These are phyloP conservation scores for Sphaerulina musiva DNA, from an alignment of 2,329 filamentous ascomycete genomes.

Conservation along the genomic window DNA sequence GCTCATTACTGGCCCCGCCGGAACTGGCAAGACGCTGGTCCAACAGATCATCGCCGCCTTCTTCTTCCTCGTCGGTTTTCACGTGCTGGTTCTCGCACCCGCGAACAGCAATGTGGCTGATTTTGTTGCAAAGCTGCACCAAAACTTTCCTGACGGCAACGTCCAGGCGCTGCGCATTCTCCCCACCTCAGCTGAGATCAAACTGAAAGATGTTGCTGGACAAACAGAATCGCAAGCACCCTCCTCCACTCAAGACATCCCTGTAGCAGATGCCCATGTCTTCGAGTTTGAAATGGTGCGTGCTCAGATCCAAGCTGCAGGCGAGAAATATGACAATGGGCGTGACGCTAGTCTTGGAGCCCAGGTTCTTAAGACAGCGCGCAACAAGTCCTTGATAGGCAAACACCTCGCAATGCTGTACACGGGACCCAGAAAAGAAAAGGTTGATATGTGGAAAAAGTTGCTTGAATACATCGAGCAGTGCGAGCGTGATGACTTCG, in stretches of 20 bases:
- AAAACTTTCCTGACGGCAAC: constrained; percentile 13
- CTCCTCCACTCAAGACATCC: neutral
- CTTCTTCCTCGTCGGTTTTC: constrained; percentile 18
- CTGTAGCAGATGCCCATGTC: constrained; percentile 3
- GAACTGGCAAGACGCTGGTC: constrained; percentile 16
- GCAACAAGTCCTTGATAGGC: neutral
- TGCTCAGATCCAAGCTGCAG: constrained; percentile 8
- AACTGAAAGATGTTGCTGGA: constrained; percentile 4
- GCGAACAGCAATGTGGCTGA: constrained; percentile 21
- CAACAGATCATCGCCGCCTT: constrained; percentile 17
- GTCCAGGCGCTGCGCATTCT: constrained; percentile 16
- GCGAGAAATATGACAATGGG: constrained; percentile 11
- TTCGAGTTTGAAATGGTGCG: constrained; percentile 19
- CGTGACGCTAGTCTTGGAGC: constrained; percentile 12
- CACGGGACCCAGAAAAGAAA: neutral
- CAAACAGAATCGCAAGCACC: neutral
- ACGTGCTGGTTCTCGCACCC: constrained; percentile 18
- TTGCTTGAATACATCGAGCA: constrained; percentile 12
- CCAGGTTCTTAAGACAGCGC: constrained; percentile 12
- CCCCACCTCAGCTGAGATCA: constrained; percentile 11
- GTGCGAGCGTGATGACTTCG: constrained; percentile 13
- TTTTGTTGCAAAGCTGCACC: constrained; percentile 17
- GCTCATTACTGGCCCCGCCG: constrained; percentile 18
- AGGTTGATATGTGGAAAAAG: constrained; percentile 13
- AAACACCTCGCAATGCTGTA: neutral